phyloP scores from a whole-genome alignment of 768 basidiomycete genomes.

The Scleroderma citrinum region DNA sequence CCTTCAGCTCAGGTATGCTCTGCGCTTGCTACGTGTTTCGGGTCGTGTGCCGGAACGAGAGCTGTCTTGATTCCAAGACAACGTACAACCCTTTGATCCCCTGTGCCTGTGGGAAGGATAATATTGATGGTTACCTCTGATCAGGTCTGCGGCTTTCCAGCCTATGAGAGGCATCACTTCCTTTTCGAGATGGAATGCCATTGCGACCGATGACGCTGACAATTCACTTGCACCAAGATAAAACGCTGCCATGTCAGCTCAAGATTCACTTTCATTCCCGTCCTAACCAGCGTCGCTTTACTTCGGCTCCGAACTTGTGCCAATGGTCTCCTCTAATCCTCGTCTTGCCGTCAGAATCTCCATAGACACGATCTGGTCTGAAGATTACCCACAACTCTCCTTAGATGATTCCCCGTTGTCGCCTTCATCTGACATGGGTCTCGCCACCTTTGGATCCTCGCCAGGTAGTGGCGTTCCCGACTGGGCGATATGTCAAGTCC shows the following conservation, averaged over 20 bases:
- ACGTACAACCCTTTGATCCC: neutral
- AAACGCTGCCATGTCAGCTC: neutral
- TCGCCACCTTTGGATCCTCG: constrained; percentile 16
- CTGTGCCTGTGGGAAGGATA: constrained; percentile 4
- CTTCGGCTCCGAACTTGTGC: neutral
- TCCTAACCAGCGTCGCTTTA: neutral
- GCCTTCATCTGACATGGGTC: constrained; percentile 9
- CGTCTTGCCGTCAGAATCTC: neutral
- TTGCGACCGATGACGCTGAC: neutral
- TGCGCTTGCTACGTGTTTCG: too few species aligned
- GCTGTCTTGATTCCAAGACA: neutral
- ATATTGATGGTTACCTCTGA: constrained; percentile 10
- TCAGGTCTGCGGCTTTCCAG: constrained; percentile 2
- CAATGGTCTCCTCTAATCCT: neutral
- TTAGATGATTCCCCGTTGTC: constrained; percentile 27
- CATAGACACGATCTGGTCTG: constrained; percentile 32
- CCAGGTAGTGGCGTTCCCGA: constrained; percentile 29
- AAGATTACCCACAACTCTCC: constrained; percentile 34
- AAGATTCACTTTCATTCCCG: neutral
- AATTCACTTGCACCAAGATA: neutral
- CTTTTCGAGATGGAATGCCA: neutral
- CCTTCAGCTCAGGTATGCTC: too few species aligned
- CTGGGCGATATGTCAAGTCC: constrained; percentile 31
- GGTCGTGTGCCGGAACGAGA: too few species aligned
- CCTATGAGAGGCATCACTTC: neutral